phyloP scores from a whole-genome alignment of 495 filamentous ascomycete species.

The Echria macrotheca region DNA sequence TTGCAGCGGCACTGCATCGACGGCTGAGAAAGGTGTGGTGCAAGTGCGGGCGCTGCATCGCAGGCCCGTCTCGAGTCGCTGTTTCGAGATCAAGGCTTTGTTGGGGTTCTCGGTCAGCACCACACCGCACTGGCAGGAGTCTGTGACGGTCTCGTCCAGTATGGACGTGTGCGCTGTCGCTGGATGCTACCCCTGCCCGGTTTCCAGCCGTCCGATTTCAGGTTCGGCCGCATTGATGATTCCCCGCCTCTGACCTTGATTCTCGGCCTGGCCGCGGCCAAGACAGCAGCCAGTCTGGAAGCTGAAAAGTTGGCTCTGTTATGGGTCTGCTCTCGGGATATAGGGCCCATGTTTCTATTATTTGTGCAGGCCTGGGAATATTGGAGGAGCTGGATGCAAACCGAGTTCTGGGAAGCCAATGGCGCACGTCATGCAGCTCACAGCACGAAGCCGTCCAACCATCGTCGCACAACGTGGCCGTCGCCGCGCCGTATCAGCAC shows the following conservation, averaged over 20 bases:
- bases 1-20: too few species aligned
- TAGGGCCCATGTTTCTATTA: background rate
- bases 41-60: too few species aligned
- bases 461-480: background rate
- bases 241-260: background rate
- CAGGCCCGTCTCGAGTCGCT: too few species aligned
- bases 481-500: background rate
- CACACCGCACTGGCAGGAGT: background rate
- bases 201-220: constrained; percentile 1
- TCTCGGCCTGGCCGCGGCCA: background rate
- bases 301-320: constrained; percentile 4
- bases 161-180: background rate
- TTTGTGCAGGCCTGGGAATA: background rate
- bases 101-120: background rate
- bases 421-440: background rate
- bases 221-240: background rate
- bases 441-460: too few species aligned
- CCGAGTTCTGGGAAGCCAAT: background rate
- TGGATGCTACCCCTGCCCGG: background rate
- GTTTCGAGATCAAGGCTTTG: constrained; percentile 1
- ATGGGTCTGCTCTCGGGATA: constrained; percentile 1
- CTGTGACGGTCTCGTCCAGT: too few species aligned
- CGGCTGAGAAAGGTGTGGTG: too few species aligned
- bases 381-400: background rate
- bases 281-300: background rate